phyloP scores from a whole-genome alignment of 1,284 basidiomycete species.

The Lignosus rhinocerotis region DNA sequence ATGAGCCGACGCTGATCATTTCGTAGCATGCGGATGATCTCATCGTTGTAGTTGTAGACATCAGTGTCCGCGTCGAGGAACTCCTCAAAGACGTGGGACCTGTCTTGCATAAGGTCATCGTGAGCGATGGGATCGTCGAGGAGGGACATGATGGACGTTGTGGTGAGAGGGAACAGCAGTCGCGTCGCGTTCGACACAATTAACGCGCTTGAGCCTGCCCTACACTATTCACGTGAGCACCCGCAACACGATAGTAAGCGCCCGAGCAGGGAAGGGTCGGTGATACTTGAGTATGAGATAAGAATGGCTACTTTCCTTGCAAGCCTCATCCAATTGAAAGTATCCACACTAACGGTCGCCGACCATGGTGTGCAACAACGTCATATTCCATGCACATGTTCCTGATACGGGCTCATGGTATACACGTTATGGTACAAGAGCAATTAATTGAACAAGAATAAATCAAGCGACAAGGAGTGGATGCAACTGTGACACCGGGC shows the following conservation, averaged over 20 bases:
- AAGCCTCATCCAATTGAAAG: no score
- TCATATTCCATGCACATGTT: neutral
- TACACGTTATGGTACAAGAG: constrained; percentile 23
- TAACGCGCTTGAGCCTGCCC: constrained; percentile 32
- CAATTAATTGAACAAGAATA: constrained; percentile 21
- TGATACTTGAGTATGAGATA: no score
- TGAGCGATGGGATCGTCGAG: constrained; percentile 58
- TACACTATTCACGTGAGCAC: constrained; percentile 23
- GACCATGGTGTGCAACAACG: no score
- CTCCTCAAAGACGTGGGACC: constrained; percentile 81
- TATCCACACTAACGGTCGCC: no score
- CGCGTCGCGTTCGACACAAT: constrained; percentile 15
- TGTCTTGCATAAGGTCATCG: constrained; percentile 76
- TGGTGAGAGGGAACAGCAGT: constrained; percentile 21
- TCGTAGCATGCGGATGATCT: constrained; percentile 84
- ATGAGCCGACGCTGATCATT: constrained; percentile 87
- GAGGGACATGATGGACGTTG: constrained; percentile 51
- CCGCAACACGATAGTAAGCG: neutral
- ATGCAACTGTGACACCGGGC: constrained; percentile 13
- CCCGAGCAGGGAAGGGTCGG: no score
- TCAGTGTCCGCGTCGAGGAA: constrained; percentile 83
- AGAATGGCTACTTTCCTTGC: no score
- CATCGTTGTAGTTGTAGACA: constrained; percentile 84
- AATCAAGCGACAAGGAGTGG: constrained; percentile 21
- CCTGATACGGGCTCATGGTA: constrained; percentile 6